These are phyloP conservation scores for Fusarium sp. DNA, from an alignment of 2,329 filamentous ascomycete genomes.

Conservation along the genomic window DNA sequence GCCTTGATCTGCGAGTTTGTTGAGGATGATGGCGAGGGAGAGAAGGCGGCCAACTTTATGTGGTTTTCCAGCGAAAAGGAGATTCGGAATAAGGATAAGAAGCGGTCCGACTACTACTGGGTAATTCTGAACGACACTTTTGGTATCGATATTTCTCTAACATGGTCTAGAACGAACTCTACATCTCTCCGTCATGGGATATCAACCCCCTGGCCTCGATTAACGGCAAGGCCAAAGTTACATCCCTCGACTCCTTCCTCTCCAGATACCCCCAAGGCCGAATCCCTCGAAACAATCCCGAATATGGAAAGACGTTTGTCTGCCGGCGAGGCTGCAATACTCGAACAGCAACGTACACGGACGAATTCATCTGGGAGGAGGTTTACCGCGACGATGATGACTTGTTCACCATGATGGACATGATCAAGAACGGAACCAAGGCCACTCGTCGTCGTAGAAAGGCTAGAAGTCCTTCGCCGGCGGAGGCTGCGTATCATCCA, in stretches of 20 bases:
- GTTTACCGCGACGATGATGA: constrained; percentile 75
- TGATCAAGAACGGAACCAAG: constrained; percentile 80
- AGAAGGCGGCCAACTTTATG: constrained; percentile 89
- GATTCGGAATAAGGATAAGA: constrained; percentile 85
- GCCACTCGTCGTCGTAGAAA: constrained; percentile 61
- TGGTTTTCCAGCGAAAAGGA: constrained; percentile 97
- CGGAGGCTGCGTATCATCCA: constrained; percentile 49
- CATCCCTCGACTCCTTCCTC: constrained; percentile 78
- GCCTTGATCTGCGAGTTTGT: constrained; percentile 88
- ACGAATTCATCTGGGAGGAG: constrained; percentile 93
- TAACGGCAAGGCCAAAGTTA: constrained; percentile 86
- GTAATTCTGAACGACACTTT: constrained; percentile 55
- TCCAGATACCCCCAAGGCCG: constrained; percentile 79
- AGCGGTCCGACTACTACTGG: constrained; percentile 81
- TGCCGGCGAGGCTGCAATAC: constrained; percentile 92
- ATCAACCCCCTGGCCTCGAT: constrained; percentile 88
- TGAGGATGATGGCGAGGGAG: constrained; percentile 72
- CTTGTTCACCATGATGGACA: constrained; percentile 73
- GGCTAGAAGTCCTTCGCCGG: constrained; percentile 49
- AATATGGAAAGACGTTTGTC: constrained; percentile 88
- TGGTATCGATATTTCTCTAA: constrained; percentile 1
- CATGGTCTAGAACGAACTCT: constrained; percentile 80
- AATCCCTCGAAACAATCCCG: constrained; percentile 77
- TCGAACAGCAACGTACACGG: constrained; percentile 88
- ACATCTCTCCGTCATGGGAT: constrained; percentile 89